Evolutionary conservation across 2,329 filamentous ascomycete genomes (phyloP).

Genomic region (Colletotrichum tropicicola): DNA sequence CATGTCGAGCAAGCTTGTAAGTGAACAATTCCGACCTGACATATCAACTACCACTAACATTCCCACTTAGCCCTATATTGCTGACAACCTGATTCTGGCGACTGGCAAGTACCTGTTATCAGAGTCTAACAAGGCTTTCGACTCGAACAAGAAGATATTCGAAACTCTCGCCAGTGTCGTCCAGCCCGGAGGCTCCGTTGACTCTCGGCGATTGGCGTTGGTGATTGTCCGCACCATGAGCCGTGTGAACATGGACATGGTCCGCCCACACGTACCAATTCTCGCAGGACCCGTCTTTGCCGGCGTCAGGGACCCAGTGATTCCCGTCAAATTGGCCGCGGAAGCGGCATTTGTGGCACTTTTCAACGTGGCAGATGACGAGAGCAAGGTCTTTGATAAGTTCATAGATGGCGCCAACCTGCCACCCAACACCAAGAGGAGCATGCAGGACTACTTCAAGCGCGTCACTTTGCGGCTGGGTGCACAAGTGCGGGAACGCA

Average conservation of each 20-base stretch:
- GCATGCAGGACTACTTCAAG: constrained; percentile 98
- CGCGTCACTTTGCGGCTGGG: constrained; percentile 85
- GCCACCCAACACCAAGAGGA: constrained; percentile 78
- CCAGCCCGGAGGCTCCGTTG: constrained; percentile 78
- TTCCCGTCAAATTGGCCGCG: constrained; percentile 93
- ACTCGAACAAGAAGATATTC: constrained; percentile 82
- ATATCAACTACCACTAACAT: constrained; percentile 32
- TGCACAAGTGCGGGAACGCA: constrained; percentile 87
- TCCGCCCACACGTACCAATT: constrained; percentile 81
- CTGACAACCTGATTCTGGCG: constrained; percentile 88
- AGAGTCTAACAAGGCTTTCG: constrained; percentile 74
- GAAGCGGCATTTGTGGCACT: constrained; percentile 93
- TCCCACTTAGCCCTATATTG: constrained; percentile 73
- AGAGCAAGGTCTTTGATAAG: constrained; percentile 87
- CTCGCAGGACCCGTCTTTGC: constrained; percentile 89
- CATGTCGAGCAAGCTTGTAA: constrained; percentile 79
- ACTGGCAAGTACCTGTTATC: constrained; percentile 89
- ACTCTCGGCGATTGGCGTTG: constrained; percentile 85
- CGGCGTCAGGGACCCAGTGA: constrained; percentile 88
- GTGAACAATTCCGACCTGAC: constrained; percentile 39
- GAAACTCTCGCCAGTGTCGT: constrained; percentile 80
- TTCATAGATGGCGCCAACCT: constrained; percentile 80
- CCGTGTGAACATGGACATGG: constrained; percentile 80
- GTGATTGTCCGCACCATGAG: constrained; percentile 89
- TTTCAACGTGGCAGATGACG: constrained; percentile 90